Evolutionary conservation across 1,284 basidiomycete species (phyloP).

Genomic region (Fistulina hepatica): DNA sequence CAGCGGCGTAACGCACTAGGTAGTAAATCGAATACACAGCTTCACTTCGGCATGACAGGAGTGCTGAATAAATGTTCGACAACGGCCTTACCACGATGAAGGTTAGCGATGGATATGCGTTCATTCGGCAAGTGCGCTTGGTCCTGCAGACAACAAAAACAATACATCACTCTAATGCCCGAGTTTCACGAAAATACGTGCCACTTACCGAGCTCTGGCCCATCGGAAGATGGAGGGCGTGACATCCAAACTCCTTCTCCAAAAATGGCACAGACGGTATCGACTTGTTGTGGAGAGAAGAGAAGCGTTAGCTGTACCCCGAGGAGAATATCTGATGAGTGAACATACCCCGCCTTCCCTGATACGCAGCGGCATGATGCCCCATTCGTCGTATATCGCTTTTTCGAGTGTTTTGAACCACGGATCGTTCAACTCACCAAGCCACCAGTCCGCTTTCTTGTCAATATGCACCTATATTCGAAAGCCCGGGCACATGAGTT

Average conservation of each 20-base stretch:
- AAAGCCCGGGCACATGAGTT: too few species aligned
- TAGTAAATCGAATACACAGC: too few species aligned
- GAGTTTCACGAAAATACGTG: too few species aligned
- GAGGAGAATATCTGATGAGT: conserved; percentile 8
- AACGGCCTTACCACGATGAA: conserved; percentile 65
- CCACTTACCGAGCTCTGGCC: conserved; percentile 69
- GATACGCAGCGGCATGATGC: conserved; percentile 73
- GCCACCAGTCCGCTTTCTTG: conserved; percentile 93
- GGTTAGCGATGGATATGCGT: conserved; percentile 66
- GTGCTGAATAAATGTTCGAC: conserved; percentile 57
- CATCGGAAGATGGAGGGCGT: conserved; percentile 81
- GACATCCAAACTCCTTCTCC: conserved; percentile 80
- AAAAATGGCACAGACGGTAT: conserved; percentile 89
- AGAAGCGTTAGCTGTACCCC: conserved; percentile 4
- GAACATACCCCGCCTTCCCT: conserved; percentile 83
- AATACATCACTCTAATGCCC: too few species aligned
- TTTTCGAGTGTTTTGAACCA: conserved; percentile 80
- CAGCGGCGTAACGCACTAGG: conserved; percentile 1
- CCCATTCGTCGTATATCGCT: conserved; percentile 81
- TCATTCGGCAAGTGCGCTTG: conserved; percentile 84
- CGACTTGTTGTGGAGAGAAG: conserved; percentile 48
- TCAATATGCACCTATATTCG: conserved; percentile 71
- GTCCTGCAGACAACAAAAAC: conserved; percentile 37
- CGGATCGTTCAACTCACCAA: conserved; percentile 71
- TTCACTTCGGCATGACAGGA: too few species aligned